Base-by-base conservation (phyloP, 2,329 filamentous ascomycete genomes). In the Penicillium sumatraense region DNA sequence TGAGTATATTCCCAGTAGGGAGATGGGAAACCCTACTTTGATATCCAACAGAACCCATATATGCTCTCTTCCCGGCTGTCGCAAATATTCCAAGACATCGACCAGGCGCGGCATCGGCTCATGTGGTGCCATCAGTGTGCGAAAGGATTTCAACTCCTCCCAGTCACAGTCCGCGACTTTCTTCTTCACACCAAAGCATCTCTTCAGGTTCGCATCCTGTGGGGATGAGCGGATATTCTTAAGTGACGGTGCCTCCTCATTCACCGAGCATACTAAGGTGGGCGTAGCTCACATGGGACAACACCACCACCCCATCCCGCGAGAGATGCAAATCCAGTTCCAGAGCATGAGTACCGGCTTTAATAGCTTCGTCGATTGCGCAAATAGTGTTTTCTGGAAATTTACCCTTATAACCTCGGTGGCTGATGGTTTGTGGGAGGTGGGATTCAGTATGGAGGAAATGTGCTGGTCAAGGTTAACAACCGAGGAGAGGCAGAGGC, bases 261-360 rank as follows among this genome's bases (percentile, higher is more conserved):
- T 18, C 20, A n/a, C 8, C 14, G 16, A 2, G 3, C 16, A 14
- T 20, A 3, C 14, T 29, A n/a, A 18, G 27, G 18, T 42, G 11
- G 8, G 18, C 13, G 27, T 31, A 18, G 26, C 81, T 71, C 75
- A 90, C 89, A 79, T 96, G 92, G 42, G 89, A 91, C 36, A 98
- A 77, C 9, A 98, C 90, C 0, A 96, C 89, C 0, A 96, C 87
- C 6, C 88, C 87, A 68, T 98, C 93, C 58, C 83, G 86, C 13
- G 90, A 88, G 29, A 97, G 75, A 71, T 96, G 93, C 8, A 97
- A 75, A 67, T 98, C 93, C 16, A 91, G 96, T 77, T 98, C 93
- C 24, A 98, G 78, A 0, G 89, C 93, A 66, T 96, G 85, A 0
- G 90, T 86, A 18, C 91, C 91, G 16, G 86, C 86, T 27, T 85